Evolutionary conservation across 2,329 filamentous ascomycete species (phyloP).

Genomic region (Drechslerella coelobrocha): DNA sequence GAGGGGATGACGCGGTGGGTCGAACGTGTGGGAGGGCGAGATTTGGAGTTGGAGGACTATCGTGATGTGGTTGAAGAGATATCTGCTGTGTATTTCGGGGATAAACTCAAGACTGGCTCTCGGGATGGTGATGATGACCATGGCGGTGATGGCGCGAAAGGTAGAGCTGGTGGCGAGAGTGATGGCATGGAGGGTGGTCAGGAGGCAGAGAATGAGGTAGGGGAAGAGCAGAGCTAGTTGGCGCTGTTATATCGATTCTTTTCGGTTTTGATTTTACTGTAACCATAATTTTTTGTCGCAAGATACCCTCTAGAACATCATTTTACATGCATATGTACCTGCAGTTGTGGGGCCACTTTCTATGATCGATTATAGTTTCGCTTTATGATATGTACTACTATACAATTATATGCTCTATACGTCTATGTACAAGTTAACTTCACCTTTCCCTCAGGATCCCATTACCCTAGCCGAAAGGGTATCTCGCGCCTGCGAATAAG

Average conservation of each 20-base stretch:
- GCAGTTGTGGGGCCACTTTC: too few relatives aligned
- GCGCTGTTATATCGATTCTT: too few relatives aligned
- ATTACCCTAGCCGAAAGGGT: too few relatives aligned
- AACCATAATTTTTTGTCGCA: not conserved
- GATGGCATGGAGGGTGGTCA: not conserved
- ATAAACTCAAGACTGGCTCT: not conserved
- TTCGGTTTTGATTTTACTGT: not conserved
- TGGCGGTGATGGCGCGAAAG: too few relatives aligned
- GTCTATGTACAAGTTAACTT: constrained; percentile 18
- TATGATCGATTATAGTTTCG: not conserved
- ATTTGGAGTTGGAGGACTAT: constrained; percentile 53
- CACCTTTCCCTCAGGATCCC: not conserved
- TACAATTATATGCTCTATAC: constrained; percentile 14
- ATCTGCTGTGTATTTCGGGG: constrained; percentile 30
- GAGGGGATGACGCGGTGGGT: constrained; percentile 48
- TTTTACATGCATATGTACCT: too few relatives aligned
- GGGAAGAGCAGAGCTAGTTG: too few relatives aligned
- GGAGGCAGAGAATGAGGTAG: too few relatives aligned
- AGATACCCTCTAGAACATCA: too few relatives aligned
- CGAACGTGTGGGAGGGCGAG: constrained; percentile 50
- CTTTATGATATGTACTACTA: constrained; percentile 17
- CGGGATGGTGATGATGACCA: not conserved
- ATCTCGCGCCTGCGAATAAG: too few relatives aligned
- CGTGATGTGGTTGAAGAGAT: constrained; percentile 53
- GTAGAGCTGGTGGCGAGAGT: too few relatives aligned